Evolutionary conservation across 495 filamentous ascomycete genomes (phyloP), one percentile per base, ranked within the genome.

Genomic region (Hypoxylon lienhwacheense): DNA sequence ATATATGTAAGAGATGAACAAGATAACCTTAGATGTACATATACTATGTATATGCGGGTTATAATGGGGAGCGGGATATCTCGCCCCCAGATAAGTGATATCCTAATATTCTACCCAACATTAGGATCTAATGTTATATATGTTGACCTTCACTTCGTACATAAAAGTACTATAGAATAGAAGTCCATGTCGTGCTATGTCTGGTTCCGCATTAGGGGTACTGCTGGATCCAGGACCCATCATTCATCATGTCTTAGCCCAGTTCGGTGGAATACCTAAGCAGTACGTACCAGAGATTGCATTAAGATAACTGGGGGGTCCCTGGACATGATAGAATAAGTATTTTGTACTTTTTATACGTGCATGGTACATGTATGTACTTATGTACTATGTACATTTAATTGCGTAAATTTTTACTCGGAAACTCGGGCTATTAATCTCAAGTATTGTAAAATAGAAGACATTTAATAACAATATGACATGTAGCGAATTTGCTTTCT

Each of bases 201-300:
- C 33, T 47, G 51, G 57, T 57, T 61, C 47, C 52, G 52, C 53
- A 39, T 47, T 56, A 37, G 56, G 42, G 61, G 48, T 37, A 47
- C 43, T 55, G 39, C 49, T 61, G 42, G 47, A 56, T 53, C 50
- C 41, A 54, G 41, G 47, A 59, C 55, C 57, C 57, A 55, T 55
- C 57, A 45, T 52, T 51, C 54, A 50, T 39, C 49, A 61, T 55
- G 51, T 55, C 57, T 61, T 61, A 35, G 47, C 47, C 47, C 24
- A 60, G 44, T 53, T 54, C 36, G 36, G n/a, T n/a, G n/a, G n/a
- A 52, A 31, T 43, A 43, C 11, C 35, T 35, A 35, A 21, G 32
- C 26, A 57, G 21, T 43, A n/a, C 32, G 34, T 32, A 37, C 26
- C 36, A 28, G 32, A 34, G 3, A 21, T 21, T 12, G 31, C 33